Percentiles rank a stretch among this genome's conserved stretches.
Conservation (phyloP, 2,329 filamentous ascomycete species). For the Pseudogymnoascus sp. region DNA sequence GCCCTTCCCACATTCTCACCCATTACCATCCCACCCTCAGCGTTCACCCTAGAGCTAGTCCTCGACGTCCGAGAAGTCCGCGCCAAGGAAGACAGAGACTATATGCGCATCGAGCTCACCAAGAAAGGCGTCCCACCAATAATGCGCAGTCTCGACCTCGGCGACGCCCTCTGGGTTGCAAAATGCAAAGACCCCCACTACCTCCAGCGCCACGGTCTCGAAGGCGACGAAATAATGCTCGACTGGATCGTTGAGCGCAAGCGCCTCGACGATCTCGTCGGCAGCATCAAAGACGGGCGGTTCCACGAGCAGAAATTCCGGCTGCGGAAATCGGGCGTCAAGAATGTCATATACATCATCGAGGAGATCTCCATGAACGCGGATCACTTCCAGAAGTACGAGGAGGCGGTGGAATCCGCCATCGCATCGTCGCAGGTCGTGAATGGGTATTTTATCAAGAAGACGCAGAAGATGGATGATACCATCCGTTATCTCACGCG, state of each 20-base stretch:
- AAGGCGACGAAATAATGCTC: slow-evolving; percentile 63
- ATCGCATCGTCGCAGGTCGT: slow-evolving; percentile 72
- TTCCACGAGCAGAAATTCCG: slow-evolving; percentile 83
- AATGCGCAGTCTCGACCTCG: slow-evolving; percentile 61
- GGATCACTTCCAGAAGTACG: slow-evolving; percentile 46
- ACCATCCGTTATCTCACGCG: slow-evolving; percentile 66
- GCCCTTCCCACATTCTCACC: slow-evolving; percentile 41
- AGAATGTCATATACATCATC: slow-evolving; percentile 70
- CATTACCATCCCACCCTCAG: slow-evolving; percentile 53
- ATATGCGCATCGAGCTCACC: slow-evolving; percentile 63
- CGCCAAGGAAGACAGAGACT: slow-evolving; percentile 64
- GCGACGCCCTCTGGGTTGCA: slow-evolving; percentile 73
- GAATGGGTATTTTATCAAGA: slow-evolving; percentile 71
- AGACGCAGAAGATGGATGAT: slow-evolving; percentile 67
- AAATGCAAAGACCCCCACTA: slow-evolving; percentile 55
- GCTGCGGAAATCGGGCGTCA: slow-evolving; percentile 61
- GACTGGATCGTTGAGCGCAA: slow-evolving; percentile 80
- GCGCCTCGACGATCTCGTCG: slow-evolving; percentile 69
- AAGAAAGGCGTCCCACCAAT: slow-evolving; percentile 59
- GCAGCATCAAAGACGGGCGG: slow-evolving; percentile 72
- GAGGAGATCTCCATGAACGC: slow-evolving; percentile 61
- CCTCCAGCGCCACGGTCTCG: slow-evolving; percentile 47
- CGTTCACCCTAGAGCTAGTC: slow-evolving; percentile 64
- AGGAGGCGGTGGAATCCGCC: slow-evolving; percentile 62
- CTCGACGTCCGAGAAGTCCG: slow-evolving; percentile 70